Percentiles rank a stretch among this genome's conserved stretches.
Conservation (phyloP, 495 filamentous ascomycete genomes). For the Annulohypoxylon nitens region DNA sequence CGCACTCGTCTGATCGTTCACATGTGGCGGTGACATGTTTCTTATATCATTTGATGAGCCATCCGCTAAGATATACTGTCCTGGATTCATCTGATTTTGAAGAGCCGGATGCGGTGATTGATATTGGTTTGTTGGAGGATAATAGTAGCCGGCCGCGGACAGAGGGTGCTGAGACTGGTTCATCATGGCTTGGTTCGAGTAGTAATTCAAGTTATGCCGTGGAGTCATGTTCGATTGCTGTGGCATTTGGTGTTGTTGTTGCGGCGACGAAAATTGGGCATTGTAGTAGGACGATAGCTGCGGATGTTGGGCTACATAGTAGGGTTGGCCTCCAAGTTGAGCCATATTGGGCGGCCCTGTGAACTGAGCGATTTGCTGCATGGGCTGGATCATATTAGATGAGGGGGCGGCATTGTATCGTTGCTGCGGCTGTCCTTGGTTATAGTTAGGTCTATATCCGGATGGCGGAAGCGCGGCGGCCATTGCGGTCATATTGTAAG, state of each 20-base stretch:
- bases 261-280: slow-evolving; percentile 48
- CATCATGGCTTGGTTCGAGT: slow-evolving; percentile 54
- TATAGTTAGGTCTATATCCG: slow-evolving; percentile 55
- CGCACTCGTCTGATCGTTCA: slow-evolving; percentile 26
- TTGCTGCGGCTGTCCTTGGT: slow-evolving; percentile 53
- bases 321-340: slow-evolving; percentile 54
- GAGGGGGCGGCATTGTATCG: slow-evolving; percentile 58
- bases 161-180: slow-evolving; percentile 53
- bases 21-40: slow-evolving; percentile 33
- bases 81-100: slow-evolving; percentile 49
- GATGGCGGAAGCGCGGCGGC: slow-evolving; percentile 56
- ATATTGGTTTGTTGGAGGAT: slow-evolving; percentile 51
- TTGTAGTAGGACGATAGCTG: slow-evolving; percentile 57
- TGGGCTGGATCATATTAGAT: slow-evolving; percentile 57
- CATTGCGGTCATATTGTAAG: slow-evolving; percentile 59
- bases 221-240: slow-evolving; percentile 49
- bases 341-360: slow-evolving; percentile 52
- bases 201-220: slow-evolving; percentile 55
- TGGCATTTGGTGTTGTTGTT: slow-evolving; percentile 50
- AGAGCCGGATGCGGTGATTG: slow-evolving; percentile 45
- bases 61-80: slow-evolving; percentile 50
- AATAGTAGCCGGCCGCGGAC: slow-evolving; percentile 56
- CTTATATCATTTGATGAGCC: slow-evolving; percentile 35
- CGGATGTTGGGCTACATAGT: slow-evolving; percentile 58
- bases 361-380: slow-evolving; percentile 63